These are phyloP conservation scores for Salicornia ramosissima DNA, from an alignment of 148 eudicot species.

Conservation along the genomic window DNA sequence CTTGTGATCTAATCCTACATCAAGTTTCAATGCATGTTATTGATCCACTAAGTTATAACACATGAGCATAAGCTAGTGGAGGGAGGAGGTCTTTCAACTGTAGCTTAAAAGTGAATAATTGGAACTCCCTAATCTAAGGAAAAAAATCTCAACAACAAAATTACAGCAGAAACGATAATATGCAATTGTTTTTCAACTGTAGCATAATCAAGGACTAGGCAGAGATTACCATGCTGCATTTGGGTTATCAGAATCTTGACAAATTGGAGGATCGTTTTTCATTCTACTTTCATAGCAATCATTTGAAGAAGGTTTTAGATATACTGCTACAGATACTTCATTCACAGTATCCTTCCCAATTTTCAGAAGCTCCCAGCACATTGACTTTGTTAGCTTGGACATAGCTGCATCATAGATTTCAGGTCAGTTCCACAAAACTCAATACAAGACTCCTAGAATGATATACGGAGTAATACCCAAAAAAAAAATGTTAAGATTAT, in stretches of 20 bases:
- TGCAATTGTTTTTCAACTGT: background rate
- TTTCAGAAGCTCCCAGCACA: slow-evolving; percentile 63
- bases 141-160: background rate
- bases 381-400: slow-evolving; percentile 52
- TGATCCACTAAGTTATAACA: background rate
- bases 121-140: background rate
- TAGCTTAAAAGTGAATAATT: background rate
- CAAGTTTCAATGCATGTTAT: background rate
- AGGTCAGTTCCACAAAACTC: background rate
- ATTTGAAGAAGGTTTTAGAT: slow-evolving; percentile 57
- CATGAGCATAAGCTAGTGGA: background rate
- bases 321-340: slow-evolving; percentile 56
- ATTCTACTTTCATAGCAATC: slow-evolving; percentile 62
- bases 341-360: slow-evolving; percentile 44
- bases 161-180: background rate
- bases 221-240: slow-evolving; percentile 56
- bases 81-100: background rate
- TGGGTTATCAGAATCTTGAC: slow-evolving; percentile 44
- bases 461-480: background rate
- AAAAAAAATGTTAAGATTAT: background rate
- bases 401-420: slow-evolving; percentile 34
- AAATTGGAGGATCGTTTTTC: slow-evolving; percentile 39
- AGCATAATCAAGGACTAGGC: background rate
- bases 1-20: background rate
- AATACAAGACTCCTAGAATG: background rate